These are phyloP conservation scores for Tulasnella sp. DNA, from an alignment of 768 basidiomycete species.

Conservation along the genomic window DNA sequence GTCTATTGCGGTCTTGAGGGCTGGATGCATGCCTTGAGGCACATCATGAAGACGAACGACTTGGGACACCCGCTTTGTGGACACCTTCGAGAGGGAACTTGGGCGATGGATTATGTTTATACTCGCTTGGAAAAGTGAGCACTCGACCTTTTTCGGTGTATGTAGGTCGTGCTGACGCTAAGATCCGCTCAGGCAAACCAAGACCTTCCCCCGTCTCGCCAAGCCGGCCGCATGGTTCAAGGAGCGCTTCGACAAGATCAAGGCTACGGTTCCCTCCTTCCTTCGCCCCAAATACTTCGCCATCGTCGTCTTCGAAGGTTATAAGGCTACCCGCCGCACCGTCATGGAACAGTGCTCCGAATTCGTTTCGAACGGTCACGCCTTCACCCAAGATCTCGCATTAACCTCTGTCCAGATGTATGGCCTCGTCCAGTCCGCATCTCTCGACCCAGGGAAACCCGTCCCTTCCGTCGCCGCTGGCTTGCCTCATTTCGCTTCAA, in stretches of 20 bases:
- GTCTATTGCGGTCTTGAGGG: conserved; percentile 94
- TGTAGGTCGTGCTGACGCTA: background rate
- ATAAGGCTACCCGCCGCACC: conserved; percentile 80
- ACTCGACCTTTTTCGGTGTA: background rate
- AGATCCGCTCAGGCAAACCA: conserved; percentile 39
- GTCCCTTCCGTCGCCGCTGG: conserved; percentile 90
- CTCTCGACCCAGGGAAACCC: conserved; percentile 64
- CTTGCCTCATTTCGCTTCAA: conserved; percentile 85
- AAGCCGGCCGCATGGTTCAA: conserved; percentile 79
- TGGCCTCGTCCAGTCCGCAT: conserved; percentile 85
- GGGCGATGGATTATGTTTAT: conserved; percentile 89
- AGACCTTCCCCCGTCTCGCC: conserved; percentile 60
- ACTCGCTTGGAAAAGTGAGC: conserved; percentile 66
- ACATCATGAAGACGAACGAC: conserved; percentile 86
- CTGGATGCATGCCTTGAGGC: conserved; percentile 87
- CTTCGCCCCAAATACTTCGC: conserved; percentile 96
- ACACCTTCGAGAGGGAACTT: conserved; percentile 80
- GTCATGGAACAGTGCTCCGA: conserved; percentile 86
- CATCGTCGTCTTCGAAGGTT: conserved; percentile 81
- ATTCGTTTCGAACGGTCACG: conserved; percentile 77
- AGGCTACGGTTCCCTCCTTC: conserved; percentile 69
- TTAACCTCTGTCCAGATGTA: conserved; percentile 86
- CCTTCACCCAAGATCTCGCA: conserved; percentile 86
- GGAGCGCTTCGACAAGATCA: conserved; percentile 80
- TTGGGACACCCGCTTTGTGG: conserved; percentile 87